Percentiles rank a stretch among this genome's conserved stretches.
Evolutionary conservation across 2,329 filamentous ascomycete species (phyloP).

Genomic region (Xylariaceae sp.): DNA sequence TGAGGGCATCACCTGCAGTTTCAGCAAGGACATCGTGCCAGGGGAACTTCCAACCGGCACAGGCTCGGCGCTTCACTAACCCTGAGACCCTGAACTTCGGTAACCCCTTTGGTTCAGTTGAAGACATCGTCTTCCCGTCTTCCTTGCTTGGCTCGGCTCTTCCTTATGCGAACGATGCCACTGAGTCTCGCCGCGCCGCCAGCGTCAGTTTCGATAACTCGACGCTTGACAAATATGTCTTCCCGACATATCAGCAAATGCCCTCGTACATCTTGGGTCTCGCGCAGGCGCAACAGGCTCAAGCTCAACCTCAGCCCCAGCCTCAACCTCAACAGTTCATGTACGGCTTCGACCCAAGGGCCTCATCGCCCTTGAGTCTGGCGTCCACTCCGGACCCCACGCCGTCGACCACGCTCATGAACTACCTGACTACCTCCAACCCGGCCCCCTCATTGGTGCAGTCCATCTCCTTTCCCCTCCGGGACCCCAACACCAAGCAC

Average conservation of each 20-base stretch:
- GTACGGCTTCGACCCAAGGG: constrained; percentile 45
- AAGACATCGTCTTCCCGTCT: constrained; percentile 33
- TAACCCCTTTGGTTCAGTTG: constrained; percentile 33
- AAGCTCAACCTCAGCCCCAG: neutral
- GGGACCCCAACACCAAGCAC: constrained; percentile 66
- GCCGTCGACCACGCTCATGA: constrained; percentile 64
- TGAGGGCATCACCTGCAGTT: constrained; percentile 49
- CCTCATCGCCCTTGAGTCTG: constrained; percentile 35
- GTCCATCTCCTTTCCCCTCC: constrained; percentile 64
- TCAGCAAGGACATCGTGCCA: constrained; percentile 30
- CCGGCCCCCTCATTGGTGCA: constrained; percentile 78
- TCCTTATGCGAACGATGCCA: constrained; percentile 47
- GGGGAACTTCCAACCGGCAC: constrained; percentile 40
- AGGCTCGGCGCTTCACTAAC: constrained; percentile 57
- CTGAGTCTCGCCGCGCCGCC: constrained; percentile 54
- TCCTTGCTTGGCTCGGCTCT: constrained; percentile 65
- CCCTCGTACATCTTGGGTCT: constrained; percentile 47
- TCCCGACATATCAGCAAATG: constrained; percentile 77
- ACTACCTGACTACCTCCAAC: constrained; percentile 73
- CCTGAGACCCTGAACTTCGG: constrained; percentile 47
- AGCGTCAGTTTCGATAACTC: constrained; percentile 62
- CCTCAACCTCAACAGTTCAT: constrained; percentile 41
- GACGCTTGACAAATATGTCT: constrained; percentile 65
- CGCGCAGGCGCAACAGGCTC: constrained; percentile 26
- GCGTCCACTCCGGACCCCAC: constrained; percentile 41